A percentile compares a stretch with the other conserved stretches of the same genome.
phyloP scores from a whole-genome alignment of 2,329 filamentous ascomycete species.

The Neoscytalidium dimidiatum region DNA sequence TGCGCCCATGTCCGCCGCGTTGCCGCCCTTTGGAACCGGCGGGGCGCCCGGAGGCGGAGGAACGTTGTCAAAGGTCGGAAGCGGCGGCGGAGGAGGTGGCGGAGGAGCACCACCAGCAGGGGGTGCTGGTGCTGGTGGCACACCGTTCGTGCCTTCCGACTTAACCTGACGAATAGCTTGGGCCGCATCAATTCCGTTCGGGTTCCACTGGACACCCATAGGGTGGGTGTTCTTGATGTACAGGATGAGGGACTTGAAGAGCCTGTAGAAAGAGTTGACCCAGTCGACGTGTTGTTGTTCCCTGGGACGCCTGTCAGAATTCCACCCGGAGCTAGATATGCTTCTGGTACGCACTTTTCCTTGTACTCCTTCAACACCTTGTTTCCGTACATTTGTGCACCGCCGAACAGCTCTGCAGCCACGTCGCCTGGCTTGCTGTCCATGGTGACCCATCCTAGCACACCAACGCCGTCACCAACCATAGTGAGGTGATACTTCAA shows the following conservation, averaged over 20 bases:
- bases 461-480: constrained; percentile 86
- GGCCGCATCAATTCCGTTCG: constrained; percentile 69
- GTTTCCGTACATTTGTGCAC: constrained; percentile 93
- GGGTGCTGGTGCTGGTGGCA: constrained; percentile 51
- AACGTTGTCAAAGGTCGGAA: constrained; percentile 33
- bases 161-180: constrained; percentile 66
- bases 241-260: constrained; percentile 80
- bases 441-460: constrained; percentile 86
- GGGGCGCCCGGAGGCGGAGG: constrained; percentile 66
- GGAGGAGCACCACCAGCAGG: constrained; percentile 58
- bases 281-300: constrained; percentile 70
- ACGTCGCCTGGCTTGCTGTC: constrained; percentile 80
- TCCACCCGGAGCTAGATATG: not conserved
- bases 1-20: constrained; percentile 68
- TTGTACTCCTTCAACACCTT: constrained; percentile 89
- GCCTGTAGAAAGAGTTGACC: constrained; percentile 87
- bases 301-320: not conserved
- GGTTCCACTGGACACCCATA: constrained; percentile 84
- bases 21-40: constrained; percentile 42
- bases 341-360: constrained; percentile 60
- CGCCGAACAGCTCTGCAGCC: constrained; percentile 78
- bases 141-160: constrained; percentile 35
- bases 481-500: constrained; percentile 82
- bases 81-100: constrained; percentile 69
- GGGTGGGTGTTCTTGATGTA: constrained; percentile 85